Base-by-base conservation (phyloP, 2,329 filamentous ascomycete species). In the Aspergillus vadensis region DNA sequence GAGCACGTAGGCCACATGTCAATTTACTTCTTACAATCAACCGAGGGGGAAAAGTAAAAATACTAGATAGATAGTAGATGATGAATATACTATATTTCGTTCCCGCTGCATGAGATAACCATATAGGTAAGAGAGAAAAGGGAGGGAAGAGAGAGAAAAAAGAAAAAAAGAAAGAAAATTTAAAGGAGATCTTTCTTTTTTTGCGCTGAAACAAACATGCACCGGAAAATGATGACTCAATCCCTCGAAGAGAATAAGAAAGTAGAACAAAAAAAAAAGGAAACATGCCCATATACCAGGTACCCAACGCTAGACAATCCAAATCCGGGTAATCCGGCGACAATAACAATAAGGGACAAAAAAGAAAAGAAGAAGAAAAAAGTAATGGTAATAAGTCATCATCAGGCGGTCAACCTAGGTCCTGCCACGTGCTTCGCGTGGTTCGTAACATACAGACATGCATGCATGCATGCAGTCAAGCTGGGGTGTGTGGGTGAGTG, bases 291-390 rank as follows among this genome's bases (percentile, higher is more conserved):
- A 52, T 58, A 47, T 36, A 58, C 48, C 32, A 25, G 49, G 48
- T 41, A 54, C 51, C 51, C 51, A 53, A 47, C 32, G 44, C 43
- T 50, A 57, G 41, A 58, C 25, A 57, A 39, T n/a, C 32, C 32
- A 57, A 23, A 39, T 38, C 17, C n/a, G 27, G 27, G n/a, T 51
- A 36, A 23, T 19, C 27, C 32, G 32, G 32, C 12, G 5, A 36
- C 32, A 36, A 36, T 36, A 36, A 36, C 32, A 36, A 36, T 36
- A 36, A 12, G 32, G 32, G 44, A 41, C 21, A 54, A 10, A 2
- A 30, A n/a, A 27, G 3, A 54, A 17, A 43, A 25, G 15, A 43
- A 43, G 23, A 25, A 54, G 5, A 23, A 27, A 17, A n/a, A 15
- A 19, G 38, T 9, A 17, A 44, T 44, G 38, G 30, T 57, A 57